These are phyloP conservation scores for Globisporangium iwayamae DNA, from an alignment of 352 stramenopile species.

Conservation along the genomic window DNA sequence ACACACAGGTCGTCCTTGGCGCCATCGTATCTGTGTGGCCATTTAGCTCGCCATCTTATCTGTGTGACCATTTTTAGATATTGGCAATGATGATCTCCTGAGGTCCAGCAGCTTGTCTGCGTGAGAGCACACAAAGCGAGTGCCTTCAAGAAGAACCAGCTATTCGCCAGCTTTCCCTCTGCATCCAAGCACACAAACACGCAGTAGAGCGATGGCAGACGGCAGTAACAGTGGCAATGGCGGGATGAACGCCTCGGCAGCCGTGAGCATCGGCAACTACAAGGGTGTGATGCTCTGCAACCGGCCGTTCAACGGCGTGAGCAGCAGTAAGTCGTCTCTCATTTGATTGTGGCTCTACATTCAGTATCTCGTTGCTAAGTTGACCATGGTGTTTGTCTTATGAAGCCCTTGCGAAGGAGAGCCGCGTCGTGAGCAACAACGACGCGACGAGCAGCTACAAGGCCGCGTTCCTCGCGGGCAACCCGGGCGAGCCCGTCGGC, in stretches of 20 bases:
- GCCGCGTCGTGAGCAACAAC: slow-evolving; percentile 32
- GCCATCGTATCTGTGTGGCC: no score
- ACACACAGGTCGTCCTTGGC: no score
- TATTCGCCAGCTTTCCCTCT: neutral
- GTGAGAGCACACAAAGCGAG: no score
- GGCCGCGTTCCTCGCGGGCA: slow-evolving; percentile 67
- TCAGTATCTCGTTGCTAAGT: no score
- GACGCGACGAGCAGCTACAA: slow-evolving; percentile 48
- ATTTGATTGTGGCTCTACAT: neutral
- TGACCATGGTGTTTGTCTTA: neutral
- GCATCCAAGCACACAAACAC: neutral
- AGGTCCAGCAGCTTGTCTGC: no score
- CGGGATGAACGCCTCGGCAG: slow-evolving; percentile 26
- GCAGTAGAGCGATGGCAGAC: slow-evolving; percentile 26
- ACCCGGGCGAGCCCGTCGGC: slow-evolving; percentile 60
- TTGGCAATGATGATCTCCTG: no score
- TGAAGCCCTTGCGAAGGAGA: slow-evolving; percentile 57
- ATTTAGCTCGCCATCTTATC: no score
- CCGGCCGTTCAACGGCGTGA: slow-evolving; percentile 89
- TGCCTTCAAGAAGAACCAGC: no score
- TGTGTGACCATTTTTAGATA: no score
- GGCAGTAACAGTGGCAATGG: slow-evolving; percentile 16
- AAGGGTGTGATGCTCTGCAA: slow-evolving; percentile 96
- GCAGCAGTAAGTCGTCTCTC: slow-evolving; percentile 33
- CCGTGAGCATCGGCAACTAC: slow-evolving; percentile 92